Percentiles rank a stretch among this genome's conserved stretches.
phyloP scores from a whole-genome alignment of 1,284 basidiomycete genomes.

The Cutaneotrichosporon sp. region DNA sequence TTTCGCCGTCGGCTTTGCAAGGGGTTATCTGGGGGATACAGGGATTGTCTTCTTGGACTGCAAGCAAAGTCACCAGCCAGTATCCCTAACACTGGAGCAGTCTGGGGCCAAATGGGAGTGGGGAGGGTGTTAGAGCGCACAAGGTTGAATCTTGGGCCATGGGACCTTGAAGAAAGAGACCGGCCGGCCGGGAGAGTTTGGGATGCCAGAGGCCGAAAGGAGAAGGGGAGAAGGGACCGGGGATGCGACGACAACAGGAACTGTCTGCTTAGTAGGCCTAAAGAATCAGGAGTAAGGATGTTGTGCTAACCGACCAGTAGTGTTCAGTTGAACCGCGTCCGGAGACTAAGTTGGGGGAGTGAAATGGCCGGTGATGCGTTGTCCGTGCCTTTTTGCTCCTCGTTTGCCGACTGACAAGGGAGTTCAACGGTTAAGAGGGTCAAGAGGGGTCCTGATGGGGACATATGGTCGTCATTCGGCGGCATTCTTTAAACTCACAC shows the following conservation, averaged over 20 bases:
- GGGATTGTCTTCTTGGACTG: neutral
- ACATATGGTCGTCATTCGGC: conserved; percentile 12
- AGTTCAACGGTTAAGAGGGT: neutral
- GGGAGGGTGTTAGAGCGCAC: neutral
- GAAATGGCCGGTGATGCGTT: neutral
- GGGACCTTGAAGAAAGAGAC: neutral
- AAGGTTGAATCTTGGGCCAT: neutral
- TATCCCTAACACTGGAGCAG: neutral
- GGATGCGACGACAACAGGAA: neutral
- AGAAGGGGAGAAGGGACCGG: too few relatives aligned
- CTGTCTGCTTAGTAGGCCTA: too few relatives aligned
- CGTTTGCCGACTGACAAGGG: neutral
- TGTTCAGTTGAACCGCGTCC: too few relatives aligned
- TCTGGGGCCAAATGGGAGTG: neutral
- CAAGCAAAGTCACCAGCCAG: neutral
- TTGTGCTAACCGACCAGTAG: too few relatives aligned
- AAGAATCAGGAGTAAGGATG: too few relatives aligned
- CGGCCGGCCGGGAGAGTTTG: neutral
- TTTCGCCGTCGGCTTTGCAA: conserved; percentile 13
- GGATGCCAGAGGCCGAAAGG: neutral
- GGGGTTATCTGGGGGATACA: conserved; percentile 5
- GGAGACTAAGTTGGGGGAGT: neutral
- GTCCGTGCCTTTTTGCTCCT: conserved; percentile 1
- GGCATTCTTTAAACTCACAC: conserved; percentile 11
- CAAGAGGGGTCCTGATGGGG: neutral